phyloP scores from a whole-genome alignment of 116 monocot genomes.

The Papilionanthe hybrid region DNA sequence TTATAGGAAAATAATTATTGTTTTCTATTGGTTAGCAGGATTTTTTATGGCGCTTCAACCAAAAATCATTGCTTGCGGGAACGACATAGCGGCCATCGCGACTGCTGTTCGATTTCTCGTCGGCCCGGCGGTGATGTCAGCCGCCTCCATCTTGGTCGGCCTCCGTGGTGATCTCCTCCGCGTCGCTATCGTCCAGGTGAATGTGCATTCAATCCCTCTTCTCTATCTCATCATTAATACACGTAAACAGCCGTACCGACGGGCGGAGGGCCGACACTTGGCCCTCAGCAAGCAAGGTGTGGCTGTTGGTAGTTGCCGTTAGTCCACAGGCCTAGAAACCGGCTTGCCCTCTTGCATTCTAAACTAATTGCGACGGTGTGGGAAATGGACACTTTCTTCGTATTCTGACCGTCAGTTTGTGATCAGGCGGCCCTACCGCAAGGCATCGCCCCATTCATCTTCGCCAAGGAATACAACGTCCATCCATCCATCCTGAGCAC shows the following conservation, averaged over 20 bases:
- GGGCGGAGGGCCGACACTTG: neutral
- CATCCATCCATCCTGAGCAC: slow-evolving; percentile 68
- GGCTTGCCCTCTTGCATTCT: neutral
- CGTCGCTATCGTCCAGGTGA: slow-evolving; percentile 60
- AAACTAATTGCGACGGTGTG: neutral
- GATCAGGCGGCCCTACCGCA: slow-evolving; percentile 65
- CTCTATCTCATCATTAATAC: neutral
- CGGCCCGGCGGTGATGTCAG: slow-evolving; percentile 79
- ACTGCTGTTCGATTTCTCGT: slow-evolving; percentile 67
- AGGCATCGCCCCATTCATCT: slow-evolving; percentile 68
- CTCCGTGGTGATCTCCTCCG: slow-evolving; percentile 40
- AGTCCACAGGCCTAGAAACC: neutral
- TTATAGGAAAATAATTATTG: no score
- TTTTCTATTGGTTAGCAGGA: slow-evolving; percentile 45
- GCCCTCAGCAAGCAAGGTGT: neutral
- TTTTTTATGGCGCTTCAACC: slow-evolving; percentile 87
- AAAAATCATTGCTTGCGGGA: slow-evolving; percentile 73
- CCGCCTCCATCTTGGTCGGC: slow-evolving; percentile 50
- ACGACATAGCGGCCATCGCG: slow-evolving; percentile 38
- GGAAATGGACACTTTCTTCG: no score
- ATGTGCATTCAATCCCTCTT: neutral
- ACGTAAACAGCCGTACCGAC: neutral
- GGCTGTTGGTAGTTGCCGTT: neutral
- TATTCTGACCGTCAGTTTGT: slow-evolving; percentile 13
- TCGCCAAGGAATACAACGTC: slow-evolving; percentile 71